Base-by-base conservation (phyloP, 2,329 filamentous ascomycete species). In the Polychaeton citri region DNA sequence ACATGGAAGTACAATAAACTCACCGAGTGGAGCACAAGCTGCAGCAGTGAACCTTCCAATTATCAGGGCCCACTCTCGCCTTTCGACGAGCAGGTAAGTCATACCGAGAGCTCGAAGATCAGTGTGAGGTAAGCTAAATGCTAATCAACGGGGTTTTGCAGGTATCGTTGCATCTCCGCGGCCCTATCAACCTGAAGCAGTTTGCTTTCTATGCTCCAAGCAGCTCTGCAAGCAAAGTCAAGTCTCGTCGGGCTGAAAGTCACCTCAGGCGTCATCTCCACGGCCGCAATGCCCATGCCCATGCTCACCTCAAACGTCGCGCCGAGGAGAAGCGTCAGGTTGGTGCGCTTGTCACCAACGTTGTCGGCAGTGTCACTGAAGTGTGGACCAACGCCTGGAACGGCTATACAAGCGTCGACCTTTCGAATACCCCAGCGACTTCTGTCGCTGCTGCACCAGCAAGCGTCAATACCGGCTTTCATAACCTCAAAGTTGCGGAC, bases 161-260 rank as follows among this genome's bases (percentile, higher is more conserved):
- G 79, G 64, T 86, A 19, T 82, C 79, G 1, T 58, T 83, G 42
- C 77, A 84, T 54, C 67, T 86, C 51, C 76, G 81, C 46, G 82
- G 81, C 3, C 81, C 81, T 1, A 55, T 82, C 46, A 60, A 70
- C 26, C 53, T 87, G 20, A 74, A 74, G 51, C 69, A 81, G 45
- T 66, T 85, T 37, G 81, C 79, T 8, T 75, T 76, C 37, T 87
- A 85, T 57, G 68, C 65, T 32, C 68, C 73, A 13, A 36, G 38
- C 34, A 28, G 34, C n/a, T 62, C 62, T 16, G 41, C 40, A 13
- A 48, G 26, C 54, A 57, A 58, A 45, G 36, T 43, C 18, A 43
- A 54, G 49, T 38, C 39, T 15, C 31, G 38, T 40, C 47, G 47
- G 20, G 42, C 42, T 32, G 46, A 42, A 21, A 45, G 53, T 31